These are phyloP conservation scores for Fragaria ananassa DNA, from an alignment of 306 rosid genomes.

Conservation along the genomic window DNA sequence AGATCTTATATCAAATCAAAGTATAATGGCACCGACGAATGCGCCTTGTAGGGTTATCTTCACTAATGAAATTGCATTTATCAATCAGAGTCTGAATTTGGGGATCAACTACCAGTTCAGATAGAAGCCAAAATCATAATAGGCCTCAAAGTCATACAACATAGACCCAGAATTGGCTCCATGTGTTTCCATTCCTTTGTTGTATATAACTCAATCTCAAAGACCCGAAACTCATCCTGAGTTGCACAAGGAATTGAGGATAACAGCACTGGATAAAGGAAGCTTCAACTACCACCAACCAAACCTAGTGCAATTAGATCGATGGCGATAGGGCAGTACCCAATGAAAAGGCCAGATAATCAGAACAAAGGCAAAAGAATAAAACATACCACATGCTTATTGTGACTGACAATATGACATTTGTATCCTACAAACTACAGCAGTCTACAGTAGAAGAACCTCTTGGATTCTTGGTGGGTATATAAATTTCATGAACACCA, in stretches of 20 bases:
- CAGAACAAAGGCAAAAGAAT: neutral
- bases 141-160: neutral
- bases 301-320: neutral
- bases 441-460: neutral
- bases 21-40: neutral
- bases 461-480: conserved; percentile 8
- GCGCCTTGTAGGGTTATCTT: neutral
- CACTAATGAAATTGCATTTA: neutral
- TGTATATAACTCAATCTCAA: neutral
- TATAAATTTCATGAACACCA: neutral
- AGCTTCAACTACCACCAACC: conserved; percentile 10
- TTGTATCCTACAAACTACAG: neutral
- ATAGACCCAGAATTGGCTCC: neutral
- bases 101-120: neutral
- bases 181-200: neutral
- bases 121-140: neutral
- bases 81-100: neutral
- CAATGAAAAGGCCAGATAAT: conserved; percentile 1
- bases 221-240: neutral
- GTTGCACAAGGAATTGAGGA: neutral
- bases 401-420: neutral
- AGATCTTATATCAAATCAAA: neutral
- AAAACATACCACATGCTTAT: conserved; percentile 6
- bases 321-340: conserved; percentile 15
- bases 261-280: neutral